Conservation (phyloP, 495 filamentous ascomycete genomes). For the Neurospora tetrasperma region DNA sequence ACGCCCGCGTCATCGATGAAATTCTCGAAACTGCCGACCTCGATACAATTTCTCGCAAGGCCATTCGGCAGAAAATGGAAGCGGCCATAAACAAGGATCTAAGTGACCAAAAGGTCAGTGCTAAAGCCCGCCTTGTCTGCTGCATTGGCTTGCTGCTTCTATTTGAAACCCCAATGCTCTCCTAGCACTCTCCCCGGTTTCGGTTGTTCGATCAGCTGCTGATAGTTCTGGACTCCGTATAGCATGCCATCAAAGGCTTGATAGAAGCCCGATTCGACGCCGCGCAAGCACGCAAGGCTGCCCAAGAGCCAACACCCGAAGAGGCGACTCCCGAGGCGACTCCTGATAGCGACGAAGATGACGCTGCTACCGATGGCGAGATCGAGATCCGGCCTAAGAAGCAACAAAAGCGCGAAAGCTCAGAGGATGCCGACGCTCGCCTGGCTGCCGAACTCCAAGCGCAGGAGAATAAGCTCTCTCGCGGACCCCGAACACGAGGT, state of each 20-base stretch:
- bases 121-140: not conserved
- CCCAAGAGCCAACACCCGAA: constrained; percentile 11
- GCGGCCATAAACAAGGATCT: constrained; percentile 64
- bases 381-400: constrained; percentile 44
- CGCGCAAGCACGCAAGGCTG: constrained; percentile 14
- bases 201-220: constrained; percentile 4
- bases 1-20: constrained; percentile 79
- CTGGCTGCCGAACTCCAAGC: constrained; percentile 84
- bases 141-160: not conserved
- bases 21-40: constrained; percentile 78
- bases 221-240: not conserved
- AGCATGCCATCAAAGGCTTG: constrained; percentile 72
- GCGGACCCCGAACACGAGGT: constrained; percentile 58
- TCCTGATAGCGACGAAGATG: constrained; percentile 22
- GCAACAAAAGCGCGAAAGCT: constrained; percentile 47
- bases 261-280: constrained; percentile 89
- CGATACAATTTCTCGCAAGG: constrained; percentile 83
- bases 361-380: constrained; percentile 31
- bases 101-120: constrained; percentile 68
- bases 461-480: constrained; percentile 64
- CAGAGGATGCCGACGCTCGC: constrained; percentile 67
- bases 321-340: constrained; percentile 25
- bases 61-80: constrained; percentile 79
- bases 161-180: not conserved
- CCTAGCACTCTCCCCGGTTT: not conserved